Percentiles rank a stretch among this genome's conserved stretches.
These are phyloP conservation scores for Daldinia loculata DNA, from an alignment of 495 filamentous ascomycete genomes.

Conservation along the genomic window DNA sequence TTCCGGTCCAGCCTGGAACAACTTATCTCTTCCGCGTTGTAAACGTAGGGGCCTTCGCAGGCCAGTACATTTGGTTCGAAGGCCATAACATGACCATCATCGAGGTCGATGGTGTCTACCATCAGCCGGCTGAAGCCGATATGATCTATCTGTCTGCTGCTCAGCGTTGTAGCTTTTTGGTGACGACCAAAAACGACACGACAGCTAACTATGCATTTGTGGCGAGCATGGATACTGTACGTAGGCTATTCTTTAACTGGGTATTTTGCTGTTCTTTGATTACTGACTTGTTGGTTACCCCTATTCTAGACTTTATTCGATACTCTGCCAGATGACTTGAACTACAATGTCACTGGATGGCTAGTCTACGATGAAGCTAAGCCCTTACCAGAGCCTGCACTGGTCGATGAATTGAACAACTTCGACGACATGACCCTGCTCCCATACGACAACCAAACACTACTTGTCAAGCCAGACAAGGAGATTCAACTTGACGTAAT, in stretches of 20 bases:
- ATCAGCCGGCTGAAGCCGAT: conserved; percentile 64
- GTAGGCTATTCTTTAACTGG: conserved; percentile 17
- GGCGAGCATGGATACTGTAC: conserved; percentile 67
- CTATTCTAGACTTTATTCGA: conserved; percentile 72
- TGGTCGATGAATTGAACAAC: conserved; percentile 66
- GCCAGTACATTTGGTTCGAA: conserved; percentile 77
- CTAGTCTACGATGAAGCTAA: conserved; percentile 73
- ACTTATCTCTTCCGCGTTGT: conserved; percentile 82
- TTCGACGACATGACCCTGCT: conserved; percentile 79
- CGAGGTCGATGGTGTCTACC: conserved; percentile 66
- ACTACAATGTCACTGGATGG: conserved; percentile 83
- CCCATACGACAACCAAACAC: conserved; percentile 67
- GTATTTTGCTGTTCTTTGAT: neutral
- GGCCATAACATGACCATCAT: conserved; percentile 71
- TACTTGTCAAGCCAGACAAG: conserved; percentile 67
- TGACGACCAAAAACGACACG: conserved; percentile 72
- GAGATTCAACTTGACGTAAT: conserved; percentile 69
- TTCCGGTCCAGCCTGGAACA: conserved; percentile 68
- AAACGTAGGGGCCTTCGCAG: conserved; percentile 76
- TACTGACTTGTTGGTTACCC: conserved; percentile 7
- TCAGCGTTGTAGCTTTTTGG: conserved; percentile 73
- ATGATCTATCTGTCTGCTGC: conserved; percentile 74
- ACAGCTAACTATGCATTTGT: conserved; percentile 72
- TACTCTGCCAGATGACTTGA: conserved; percentile 66
- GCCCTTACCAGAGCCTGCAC: conserved; percentile 63